Percentiles rank a stretch among this genome's conserved stretches.
Conservation (phyloP, 2,329 filamentous ascomycete species). For the Epichloe scottii region DNA sequence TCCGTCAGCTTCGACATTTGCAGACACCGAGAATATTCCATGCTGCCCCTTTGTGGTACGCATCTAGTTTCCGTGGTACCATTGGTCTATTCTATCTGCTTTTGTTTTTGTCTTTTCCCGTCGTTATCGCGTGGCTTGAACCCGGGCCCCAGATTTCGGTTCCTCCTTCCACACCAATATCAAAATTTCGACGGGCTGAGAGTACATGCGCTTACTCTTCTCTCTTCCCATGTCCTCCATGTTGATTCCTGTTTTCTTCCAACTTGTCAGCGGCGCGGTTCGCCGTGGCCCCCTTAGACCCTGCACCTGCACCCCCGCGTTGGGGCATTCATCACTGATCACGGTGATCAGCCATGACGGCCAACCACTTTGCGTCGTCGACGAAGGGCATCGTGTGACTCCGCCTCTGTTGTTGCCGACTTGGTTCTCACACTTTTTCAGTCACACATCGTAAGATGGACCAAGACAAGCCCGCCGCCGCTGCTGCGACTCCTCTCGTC, state of each 20-base stretch:
- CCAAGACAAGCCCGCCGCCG: not conserved
- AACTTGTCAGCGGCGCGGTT: no score
- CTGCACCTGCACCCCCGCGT: no score
- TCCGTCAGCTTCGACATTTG: no score
- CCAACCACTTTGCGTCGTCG: not conserved
- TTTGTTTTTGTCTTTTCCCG: not conserved
- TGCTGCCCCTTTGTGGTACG: no score
- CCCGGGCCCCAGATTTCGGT: not conserved
- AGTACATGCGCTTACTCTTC: no score
- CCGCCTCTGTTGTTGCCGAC: not conserved
- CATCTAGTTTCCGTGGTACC: no score
- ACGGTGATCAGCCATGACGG: not conserved
- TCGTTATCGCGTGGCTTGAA: not conserved
- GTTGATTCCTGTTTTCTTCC: no score
- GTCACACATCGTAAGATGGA: not conserved
- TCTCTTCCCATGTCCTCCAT: not conserved
- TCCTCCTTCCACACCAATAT: not conserved
- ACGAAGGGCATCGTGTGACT: not conserved
- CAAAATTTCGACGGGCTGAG: not conserved
- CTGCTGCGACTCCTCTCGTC: not conserved
- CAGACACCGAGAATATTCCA: no score
- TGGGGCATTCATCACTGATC: no score
- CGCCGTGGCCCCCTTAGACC: no score
- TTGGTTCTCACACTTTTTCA: not conserved
- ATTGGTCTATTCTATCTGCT: not conserved